phyloP scores from a whole-genome alignment of 805 yeast genomes.

The Debaryomyces castellii region DNA sequence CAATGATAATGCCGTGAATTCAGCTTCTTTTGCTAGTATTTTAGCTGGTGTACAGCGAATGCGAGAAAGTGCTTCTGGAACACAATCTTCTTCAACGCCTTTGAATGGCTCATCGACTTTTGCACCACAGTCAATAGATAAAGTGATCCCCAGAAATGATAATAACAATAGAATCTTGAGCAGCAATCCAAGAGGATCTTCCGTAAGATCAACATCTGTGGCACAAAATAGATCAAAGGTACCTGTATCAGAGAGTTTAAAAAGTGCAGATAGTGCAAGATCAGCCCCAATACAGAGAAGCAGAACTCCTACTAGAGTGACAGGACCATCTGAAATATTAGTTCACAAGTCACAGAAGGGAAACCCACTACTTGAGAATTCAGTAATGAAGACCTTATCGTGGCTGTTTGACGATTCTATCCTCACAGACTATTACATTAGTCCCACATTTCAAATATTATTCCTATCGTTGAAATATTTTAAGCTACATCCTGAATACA shows the following conservation, averaged over 20 bases:
- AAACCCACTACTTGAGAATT: constrained; percentile 60
- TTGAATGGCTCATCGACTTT: not conserved
- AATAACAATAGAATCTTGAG: not conserved
- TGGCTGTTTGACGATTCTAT: constrained; percentile 57
- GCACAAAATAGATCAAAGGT: no score
- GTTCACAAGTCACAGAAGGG: constrained; percentile 70
- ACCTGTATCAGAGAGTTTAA: not conserved
- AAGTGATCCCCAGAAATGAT: not conserved
- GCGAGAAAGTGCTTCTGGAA: constrained; percentile 36
- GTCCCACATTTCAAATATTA: constrained; percentile 52
- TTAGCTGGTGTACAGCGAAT: constrained; percentile 66
- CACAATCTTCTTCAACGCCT: not conserved
- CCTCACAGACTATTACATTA: constrained; percentile 62
- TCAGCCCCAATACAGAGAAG: not conserved
- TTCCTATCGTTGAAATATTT: constrained; percentile 72
- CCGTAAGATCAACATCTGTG: not conserved
- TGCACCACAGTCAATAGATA: not conserved
- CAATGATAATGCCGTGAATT: constrained; percentile 32
- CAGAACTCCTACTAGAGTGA: constrained; percentile 7
- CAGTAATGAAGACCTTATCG: constrained; percentile 47
- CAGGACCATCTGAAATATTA: constrained; percentile 29
- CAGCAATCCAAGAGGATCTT: not conserved
- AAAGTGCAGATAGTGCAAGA: not conserved
- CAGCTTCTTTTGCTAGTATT: constrained; percentile 69
- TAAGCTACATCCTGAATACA: constrained; percentile 73